Evolutionary conservation across 148 eudicot species (phyloP), one percentile per base, ranked within the genome.

Genomic region (Vaccinium darrowii): DNA sequence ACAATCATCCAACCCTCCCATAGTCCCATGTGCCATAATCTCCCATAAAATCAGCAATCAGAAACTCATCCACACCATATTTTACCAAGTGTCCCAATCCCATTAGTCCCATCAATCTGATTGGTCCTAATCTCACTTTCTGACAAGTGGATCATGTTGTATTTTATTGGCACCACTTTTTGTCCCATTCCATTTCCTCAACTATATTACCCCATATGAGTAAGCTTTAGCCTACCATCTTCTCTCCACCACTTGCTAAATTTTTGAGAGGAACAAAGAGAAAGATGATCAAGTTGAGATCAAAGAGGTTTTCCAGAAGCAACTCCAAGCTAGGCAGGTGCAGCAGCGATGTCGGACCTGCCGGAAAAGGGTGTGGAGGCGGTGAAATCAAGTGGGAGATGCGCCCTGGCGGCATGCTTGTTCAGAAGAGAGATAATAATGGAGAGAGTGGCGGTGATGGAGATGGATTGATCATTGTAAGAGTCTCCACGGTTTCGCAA

Each of bases 401-500:
- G n/a, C 90, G 94, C 13, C 94, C 94, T 0, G 96, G 94, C 1
- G 93, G 96, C 47, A 92, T 92, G 96, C 92, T 94, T 77, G 97
- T 92, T 75, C 97, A 94, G 62, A 94, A 86, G 82, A 88, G 97
- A 87, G 97, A 92, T 21, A 76, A 36, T 19, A 86, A 84, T 23
- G 84, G 82, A 16, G 85, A 13, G 58, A 54, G 58, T 2, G 58
- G 18, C 4, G 19, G 0, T 3, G 86, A 0, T 7, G 86, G 83
- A n/a, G 91, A 91, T 84, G 89, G 18, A 12, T 58, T 87, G 25
- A 94, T 94, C 75, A 86, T 90, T 1, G 80, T 94, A 8, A 91
- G 87, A 84, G 91, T 94, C 53, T 90, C 94, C 0, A 88, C 88
- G 30, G 92, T 91, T 49, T 89, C 94, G 19, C 83, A 92, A 18